phyloP scores from a whole-genome alignment of 345 rosid species.

The Carallia brachiata region DNA sequence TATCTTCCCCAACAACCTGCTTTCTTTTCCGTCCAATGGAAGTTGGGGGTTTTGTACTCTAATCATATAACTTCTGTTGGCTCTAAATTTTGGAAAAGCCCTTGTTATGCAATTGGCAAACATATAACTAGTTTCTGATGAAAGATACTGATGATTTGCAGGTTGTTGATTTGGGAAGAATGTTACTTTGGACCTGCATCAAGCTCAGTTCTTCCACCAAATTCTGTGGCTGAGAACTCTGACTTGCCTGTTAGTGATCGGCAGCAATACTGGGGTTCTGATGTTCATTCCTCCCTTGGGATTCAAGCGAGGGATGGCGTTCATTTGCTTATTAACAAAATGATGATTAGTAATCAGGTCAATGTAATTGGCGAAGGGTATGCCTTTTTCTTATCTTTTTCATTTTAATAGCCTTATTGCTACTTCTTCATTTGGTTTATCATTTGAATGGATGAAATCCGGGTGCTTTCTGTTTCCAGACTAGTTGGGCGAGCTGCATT shows the following conservation, averaged over 20 bases:
- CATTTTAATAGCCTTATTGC: background rate
- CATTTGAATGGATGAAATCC: slow-evolving; percentile 4
- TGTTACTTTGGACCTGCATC: slow-evolving; percentile 47
- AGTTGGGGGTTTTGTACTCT: background rate
- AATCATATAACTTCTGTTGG: too few species aligned
- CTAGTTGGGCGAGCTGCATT: slow-evolving; percentile 89
- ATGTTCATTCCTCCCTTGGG: slow-evolving; percentile 27
- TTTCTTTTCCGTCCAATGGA: background rate
- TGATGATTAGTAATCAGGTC: slow-evolving; percentile 76
- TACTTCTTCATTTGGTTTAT: background rate
- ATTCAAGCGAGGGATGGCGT: slow-evolving; percentile 42
- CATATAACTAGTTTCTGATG: background rate
- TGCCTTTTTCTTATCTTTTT: slow-evolving; percentile 10
- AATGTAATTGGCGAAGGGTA: slow-evolving; percentile 90
- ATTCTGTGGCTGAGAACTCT: slow-evolving; percentile 29
- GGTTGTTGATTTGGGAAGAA: slow-evolving; percentile 96
- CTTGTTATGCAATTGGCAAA: too few species aligned
- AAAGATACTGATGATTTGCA: slow-evolving; percentile 18
- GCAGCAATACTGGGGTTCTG: slow-evolving; percentile 40
- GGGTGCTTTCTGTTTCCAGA: slow-evolving; percentile 40
- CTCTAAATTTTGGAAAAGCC: too few species aligned
- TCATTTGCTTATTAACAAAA: slow-evolving; percentile 57
- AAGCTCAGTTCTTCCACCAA: slow-evolving; percentile 25
- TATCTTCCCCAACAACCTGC: background rate
- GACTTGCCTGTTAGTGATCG: slow-evolving; percentile 38